These are phyloP conservation scores for Berberis thunbergii DNA, from an alignment of 164 flowering plant genomes.

Conservation along the genomic window DNA sequence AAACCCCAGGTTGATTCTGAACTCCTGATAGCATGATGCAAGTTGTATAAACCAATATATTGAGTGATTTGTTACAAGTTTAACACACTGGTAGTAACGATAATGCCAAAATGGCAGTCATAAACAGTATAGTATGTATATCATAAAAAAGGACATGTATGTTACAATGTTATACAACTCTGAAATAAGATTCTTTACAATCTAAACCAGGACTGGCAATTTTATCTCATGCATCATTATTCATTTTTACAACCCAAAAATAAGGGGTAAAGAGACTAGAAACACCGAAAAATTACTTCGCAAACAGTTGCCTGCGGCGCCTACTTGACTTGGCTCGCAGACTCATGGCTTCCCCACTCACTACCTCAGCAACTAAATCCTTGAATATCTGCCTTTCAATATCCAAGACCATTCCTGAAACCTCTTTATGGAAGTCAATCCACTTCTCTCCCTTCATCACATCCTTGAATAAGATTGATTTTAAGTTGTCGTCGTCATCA, in stretches of 20 bases:
- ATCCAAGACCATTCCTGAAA: constrained; percentile 56
- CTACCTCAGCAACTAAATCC: constrained; percentile 69
- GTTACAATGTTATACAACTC: neutral
- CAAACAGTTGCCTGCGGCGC: constrained; percentile 44
- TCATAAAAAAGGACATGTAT: neutral
- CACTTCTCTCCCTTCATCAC: constrained; percentile 28
- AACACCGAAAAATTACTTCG: constrained; percentile 10
- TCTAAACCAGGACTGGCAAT: neutral
- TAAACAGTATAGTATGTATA: neutral
- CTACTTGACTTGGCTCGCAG: constrained; percentile 22
- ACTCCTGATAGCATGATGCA: too few species aligned
- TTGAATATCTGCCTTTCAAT: constrained; percentile 72
- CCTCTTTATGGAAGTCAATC: constrained; percentile 29
- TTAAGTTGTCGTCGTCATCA: constrained; percentile 36
- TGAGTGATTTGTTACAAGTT: too few species aligned
- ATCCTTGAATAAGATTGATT: constrained; percentile 39
- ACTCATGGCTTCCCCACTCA: constrained; percentile 30
- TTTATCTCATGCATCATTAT: neutral
- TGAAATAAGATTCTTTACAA: neutral
- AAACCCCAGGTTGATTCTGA: too few species aligned
- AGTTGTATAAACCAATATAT: too few species aligned
- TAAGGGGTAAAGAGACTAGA: neutral
- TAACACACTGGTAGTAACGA: too few species aligned
- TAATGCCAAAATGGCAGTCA: too few species aligned
- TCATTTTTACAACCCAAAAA: neutral